Conservation (phyloP, 176 grass and related monocot species). For the Carex myosuroides region DNA sequence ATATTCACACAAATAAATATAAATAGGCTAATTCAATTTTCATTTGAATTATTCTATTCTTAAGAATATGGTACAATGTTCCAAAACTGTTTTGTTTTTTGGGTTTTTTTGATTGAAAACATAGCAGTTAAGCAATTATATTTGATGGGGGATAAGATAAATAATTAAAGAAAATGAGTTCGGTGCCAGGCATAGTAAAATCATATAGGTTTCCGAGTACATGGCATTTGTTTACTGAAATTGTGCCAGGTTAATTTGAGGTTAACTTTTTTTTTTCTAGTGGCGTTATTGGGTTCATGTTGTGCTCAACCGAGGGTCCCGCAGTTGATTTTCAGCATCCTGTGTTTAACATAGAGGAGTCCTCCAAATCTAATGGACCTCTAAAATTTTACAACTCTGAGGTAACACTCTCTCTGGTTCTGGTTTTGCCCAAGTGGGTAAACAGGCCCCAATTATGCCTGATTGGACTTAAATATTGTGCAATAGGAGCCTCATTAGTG, state of each 20-base stretch:
- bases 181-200: not conserved
- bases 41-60: too few species aligned
- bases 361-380: conserved; percentile 47
- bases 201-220: not conserved
- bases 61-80: not conserved
- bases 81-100: not conserved
- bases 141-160: not conserved
- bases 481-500: not conserved
- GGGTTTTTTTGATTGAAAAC: not conserved
- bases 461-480: not conserved
- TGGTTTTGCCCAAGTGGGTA: not conserved
- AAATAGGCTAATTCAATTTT: too few species aligned
- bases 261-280: conserved; percentile 33
- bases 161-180: not conserved
- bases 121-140: not conserved
- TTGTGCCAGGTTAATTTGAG: not conserved
- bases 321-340: conserved; percentile 70
- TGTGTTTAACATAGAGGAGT: conserved; percentile 56
- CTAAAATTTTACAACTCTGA: conserved; percentile 94
- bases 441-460: not conserved
- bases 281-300: conserved; percentile 95
- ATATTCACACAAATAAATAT: too few species aligned
- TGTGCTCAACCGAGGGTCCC: conserved; percentile 79
- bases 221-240: not conserved
- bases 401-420: conserved; percentile 18